phyloP scores from a whole-genome alignment of 179 eudicot species.

The Sideroxylon spinosum region DNA sequence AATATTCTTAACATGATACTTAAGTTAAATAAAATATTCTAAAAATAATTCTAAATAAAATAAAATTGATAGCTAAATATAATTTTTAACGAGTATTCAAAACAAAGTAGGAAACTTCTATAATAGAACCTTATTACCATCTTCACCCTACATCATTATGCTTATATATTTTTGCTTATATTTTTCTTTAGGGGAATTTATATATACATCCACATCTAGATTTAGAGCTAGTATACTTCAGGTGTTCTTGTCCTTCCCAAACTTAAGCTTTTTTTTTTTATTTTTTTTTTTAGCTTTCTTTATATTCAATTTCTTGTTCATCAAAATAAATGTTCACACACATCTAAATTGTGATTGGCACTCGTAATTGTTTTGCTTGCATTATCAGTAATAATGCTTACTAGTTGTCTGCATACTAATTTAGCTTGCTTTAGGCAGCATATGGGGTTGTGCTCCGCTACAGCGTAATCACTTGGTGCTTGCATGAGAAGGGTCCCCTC shows the following conservation, averaged over 20 bases:
- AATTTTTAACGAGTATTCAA: no score
- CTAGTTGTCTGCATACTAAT: not conserved
- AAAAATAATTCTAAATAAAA: no score
- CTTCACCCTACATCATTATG: not conserved
- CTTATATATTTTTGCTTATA: not conserved
- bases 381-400: not conserved
- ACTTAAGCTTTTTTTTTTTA: no score
- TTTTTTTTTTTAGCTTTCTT: not conserved
- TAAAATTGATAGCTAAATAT: no score
- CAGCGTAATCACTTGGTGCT: slow-evolving; percentile 39
- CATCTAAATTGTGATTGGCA: not conserved
- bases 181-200: not conserved
- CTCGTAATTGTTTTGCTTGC: not conserved
- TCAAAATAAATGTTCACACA: not conserved
- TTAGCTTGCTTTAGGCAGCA: slow-evolving; percentile 28
- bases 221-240: not conserved
- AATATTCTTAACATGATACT: no score
- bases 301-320: not conserved
- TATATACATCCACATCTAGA: not conserved
- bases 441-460: slow-evolving; percentile 23
- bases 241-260: no score
- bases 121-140: no score
- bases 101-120: no score
- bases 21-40: no score
- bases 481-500: slow-evolving; percentile 54